phyloP scores from a whole-genome alignment of 352 stramenopile species.

The Ochromonadaceae sp. region DNA sequence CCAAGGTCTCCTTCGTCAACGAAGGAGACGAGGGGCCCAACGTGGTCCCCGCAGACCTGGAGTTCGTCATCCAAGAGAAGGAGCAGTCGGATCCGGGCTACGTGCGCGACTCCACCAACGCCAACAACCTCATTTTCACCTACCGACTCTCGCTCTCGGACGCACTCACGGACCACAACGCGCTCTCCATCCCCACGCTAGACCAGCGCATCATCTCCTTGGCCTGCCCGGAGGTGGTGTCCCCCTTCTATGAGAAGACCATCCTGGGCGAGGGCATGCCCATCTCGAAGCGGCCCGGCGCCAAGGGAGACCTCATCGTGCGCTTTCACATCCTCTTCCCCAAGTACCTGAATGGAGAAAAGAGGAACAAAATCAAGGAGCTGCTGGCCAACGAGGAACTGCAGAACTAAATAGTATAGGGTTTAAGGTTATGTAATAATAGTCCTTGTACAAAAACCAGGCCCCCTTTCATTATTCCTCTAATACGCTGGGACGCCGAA shows the following conservation, averaged over 20 bases:
- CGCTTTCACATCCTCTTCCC: conserved; percentile 38
- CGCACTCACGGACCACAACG: conserved; percentile 37
- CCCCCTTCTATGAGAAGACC: conserved; percentile 38
- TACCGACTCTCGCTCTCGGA: conserved; percentile 38
- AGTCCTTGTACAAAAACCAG: too few species aligned
- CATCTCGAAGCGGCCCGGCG: conserved; percentile 30
- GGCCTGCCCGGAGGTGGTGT: conserved; percentile 34
- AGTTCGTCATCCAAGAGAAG: conserved; percentile 44
- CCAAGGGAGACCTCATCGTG: conserved; percentile 35
- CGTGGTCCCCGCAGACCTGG: conserved; percentile 42
- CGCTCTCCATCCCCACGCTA: conserved; percentile 33
- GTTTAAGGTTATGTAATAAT: too few species aligned
- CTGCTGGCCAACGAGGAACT: conserved; percentile 24
- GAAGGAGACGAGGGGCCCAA: conserved; percentile 44
- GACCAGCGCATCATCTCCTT: conserved; percentile 32
- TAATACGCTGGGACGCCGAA: too few species aligned
- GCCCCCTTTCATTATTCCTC: too few species aligned
- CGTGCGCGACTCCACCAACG: conserved; percentile 37
- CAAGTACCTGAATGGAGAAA: conserved; percentile 33
- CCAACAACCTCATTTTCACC: conserved; percentile 39
- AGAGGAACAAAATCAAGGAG: conserved; percentile 31
- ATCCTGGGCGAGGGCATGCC: conserved; percentile 39
- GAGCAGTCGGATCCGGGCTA: conserved; percentile 40
- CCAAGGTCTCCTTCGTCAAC: conserved; percentile 46
- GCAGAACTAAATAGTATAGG: too few species aligned